Base-by-base conservation (phyloP, 192 early-diverging fungal genomes). In the Coemansia asiatica region DNA sequence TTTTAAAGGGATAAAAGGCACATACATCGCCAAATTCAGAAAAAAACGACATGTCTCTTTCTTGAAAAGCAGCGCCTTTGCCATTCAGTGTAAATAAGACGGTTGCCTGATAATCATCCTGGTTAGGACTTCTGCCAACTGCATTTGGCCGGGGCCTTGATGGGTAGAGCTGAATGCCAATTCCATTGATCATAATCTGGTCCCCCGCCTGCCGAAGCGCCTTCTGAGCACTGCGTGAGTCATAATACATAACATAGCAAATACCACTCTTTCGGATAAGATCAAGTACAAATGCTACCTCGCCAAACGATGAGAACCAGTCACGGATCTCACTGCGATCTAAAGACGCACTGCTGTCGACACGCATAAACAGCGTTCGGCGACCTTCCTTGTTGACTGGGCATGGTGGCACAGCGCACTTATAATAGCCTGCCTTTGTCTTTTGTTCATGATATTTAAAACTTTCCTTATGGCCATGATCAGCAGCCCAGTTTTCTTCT, bases 201-300 rank as follows among this genome's bases (percentile, higher is more conserved):
- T 64, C 25, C 10, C 40, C 53, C 13, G 49, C 25, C 22, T 58
- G 26, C 13, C 21, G 19, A 13, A 63, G 33, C 4, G 66, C 75
- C 6, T 56, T 26, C 21, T 51, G 27, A 13, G 62, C 69, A 16
- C 48, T 44, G 12, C 75, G 58, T 8, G 69, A 78, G 33, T 78
- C 75, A 56, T 63, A 69, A 29, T 62, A 78, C 63, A 63, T 61
- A n/a, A 78, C 75, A 57, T 78, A 78, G 57, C 75, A 71, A 25
- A 78, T 68, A 19, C 59, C 53, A 3, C 35, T 67, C 36, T 44
- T 59, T 1, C 21, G 54, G 23, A 55, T 28, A 28, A 69, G 13
- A 36, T 69, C 47, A 10, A 60, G 51, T 28, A 66, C 63, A n/a
- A 66, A 63, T 1, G 66, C 66, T 15, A 78, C 53, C n/a, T 68